Percentiles rank a stretch among this genome's conserved stretches.
These are phyloP conservation scores for Cyclotella atomus DNA, from an alignment of 108 stramenopile genomes.

Conservation along the genomic window DNA sequence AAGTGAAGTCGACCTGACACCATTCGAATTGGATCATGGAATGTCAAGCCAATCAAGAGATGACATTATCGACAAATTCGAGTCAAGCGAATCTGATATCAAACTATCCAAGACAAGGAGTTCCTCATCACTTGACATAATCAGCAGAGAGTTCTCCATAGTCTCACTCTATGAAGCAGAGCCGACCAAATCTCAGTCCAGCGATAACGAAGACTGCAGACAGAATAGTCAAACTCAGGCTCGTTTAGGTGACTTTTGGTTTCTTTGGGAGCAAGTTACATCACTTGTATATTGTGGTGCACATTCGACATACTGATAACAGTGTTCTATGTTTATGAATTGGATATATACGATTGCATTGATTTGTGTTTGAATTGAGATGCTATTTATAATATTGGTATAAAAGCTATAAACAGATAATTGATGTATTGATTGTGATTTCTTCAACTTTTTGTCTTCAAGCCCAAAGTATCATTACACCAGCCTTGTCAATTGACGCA, in stretches of 20 bases:
- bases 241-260: background rate
- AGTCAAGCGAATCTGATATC: background rate
- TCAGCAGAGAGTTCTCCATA: background rate
- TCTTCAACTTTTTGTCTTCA: conserved; percentile 21
- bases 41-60: background rate
- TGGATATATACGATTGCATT: background rate
- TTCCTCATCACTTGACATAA: background rate
- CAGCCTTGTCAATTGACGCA: conserved; percentile 77
- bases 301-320: background rate
- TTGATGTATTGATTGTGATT: background rate
- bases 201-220: background rate
- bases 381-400: background rate
- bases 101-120: background rate
- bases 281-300: background rate
- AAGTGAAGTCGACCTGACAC: background rate
- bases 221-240: background rate
- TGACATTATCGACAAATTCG: background rate
- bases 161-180: background rate
- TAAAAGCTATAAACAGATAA: background rate
- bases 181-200: background rate
- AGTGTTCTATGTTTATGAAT: background rate
- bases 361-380: background rate
- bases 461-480: conserved; percentile 79
- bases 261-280: background rate
- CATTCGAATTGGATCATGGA: conserved; percentile 4